Evolutionary conservation across 352 stramenopile species (phyloP).

Genomic region (Blastocystis sp.): DNA sequence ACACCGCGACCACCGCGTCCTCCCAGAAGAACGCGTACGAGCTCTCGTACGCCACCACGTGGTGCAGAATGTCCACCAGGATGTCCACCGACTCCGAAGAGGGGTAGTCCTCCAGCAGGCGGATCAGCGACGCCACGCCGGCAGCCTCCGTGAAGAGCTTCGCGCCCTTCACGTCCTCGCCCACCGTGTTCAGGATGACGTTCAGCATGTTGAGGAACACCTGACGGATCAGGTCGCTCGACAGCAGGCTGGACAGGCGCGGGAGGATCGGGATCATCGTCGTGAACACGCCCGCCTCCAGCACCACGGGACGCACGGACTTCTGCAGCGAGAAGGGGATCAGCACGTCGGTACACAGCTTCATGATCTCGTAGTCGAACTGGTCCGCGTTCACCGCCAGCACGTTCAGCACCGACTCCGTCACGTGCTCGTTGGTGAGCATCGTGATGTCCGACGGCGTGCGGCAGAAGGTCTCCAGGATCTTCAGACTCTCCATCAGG

Average conservation of each 20-base stretch:
- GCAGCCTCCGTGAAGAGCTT: not conserved
- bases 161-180: slow-evolving; percentile 29
- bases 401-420: slow-evolving; percentile 33
- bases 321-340: slow-evolving; percentile 45
- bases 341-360: slow-evolving; percentile 55
- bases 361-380: slow-evolving; percentile 65
- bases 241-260: slow-evolving; percentile 1
- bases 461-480: slow-evolving; percentile 32
- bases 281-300: slow-evolving; percentile 32
- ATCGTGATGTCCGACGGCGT: slow-evolving; percentile 48
- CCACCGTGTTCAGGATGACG: slow-evolving; percentile 26
- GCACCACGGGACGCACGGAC: slow-evolving; percentile 10
- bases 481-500: slow-evolving; percentile 69
- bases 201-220: slow-evolving; percentile 22
- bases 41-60: slow-evolving; percentile 7
- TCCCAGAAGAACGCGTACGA: slow-evolving; percentile 55
- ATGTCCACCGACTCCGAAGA: slow-evolving; percentile 19
- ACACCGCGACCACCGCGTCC: not conserved
- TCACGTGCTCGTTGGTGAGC: slow-evolving; percentile 38
- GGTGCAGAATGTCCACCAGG: slow-evolving; percentile 47
- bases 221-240: slow-evolving; percentile 15
- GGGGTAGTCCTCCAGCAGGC: slow-evolving; percentile 53
- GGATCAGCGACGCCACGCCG: slow-evolving; percentile 29
- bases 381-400: slow-evolving; percentile 22
- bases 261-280: slow-evolving; percentile 31